Evolutionary conservation across 345 rosid genomes (phyloP), one percentile per base, ranked within the genome.

Genomic region (Mercurialis annua): DNA sequence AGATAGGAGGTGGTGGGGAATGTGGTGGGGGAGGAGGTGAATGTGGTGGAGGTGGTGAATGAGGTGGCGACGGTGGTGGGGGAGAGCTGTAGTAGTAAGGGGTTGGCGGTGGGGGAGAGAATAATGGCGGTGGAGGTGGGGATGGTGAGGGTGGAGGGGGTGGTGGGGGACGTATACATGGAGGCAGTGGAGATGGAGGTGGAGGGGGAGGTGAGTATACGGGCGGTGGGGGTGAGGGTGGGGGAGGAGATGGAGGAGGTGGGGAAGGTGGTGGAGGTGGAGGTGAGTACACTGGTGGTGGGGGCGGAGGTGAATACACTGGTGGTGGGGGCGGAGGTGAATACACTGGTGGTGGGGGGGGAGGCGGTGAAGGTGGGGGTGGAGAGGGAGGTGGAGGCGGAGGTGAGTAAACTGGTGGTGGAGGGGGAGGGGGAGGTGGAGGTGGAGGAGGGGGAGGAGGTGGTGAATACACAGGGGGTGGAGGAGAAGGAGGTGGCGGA

Each of bases 21-120:
- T 42, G 67, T 51, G 70, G 81, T 64, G 26, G 61, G 12, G 86
- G 86, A 5, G 86, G 86, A 0, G 86, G 84, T 4, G 81, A 82
- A 54, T 72, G 73, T 18, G 78, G 77, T 0, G 83, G 81, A 0
- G 81, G 86, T 0, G 82, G 81, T 0, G 71, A 59, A 10, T 82
- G 67, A 29, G 77, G 67, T 31, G 78, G 63, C 20, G 76, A 76
- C 0, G 84, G 90, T 1, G 89, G 87, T 27, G 90, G 87, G 47
- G 86, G 83, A 2, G 81, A 77, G 68, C 61, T 75, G 55, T 84
- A 59, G 66, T 77, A 68, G 69, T 78, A 74, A 4, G 80, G 76
- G 3, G 70, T n/a, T 20, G 84, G 80, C 4, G 86, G 78, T n/a
- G 88, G 83, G 1, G 82, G 85, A 26, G 84, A 77, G 47, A 72